Percentiles rank a stretch among this genome's conserved stretches.
These are phyloP conservation scores for Wickerhamiella azyma DNA, from an alignment of 805 yeast genomes.

Conservation along the genomic window DNA sequence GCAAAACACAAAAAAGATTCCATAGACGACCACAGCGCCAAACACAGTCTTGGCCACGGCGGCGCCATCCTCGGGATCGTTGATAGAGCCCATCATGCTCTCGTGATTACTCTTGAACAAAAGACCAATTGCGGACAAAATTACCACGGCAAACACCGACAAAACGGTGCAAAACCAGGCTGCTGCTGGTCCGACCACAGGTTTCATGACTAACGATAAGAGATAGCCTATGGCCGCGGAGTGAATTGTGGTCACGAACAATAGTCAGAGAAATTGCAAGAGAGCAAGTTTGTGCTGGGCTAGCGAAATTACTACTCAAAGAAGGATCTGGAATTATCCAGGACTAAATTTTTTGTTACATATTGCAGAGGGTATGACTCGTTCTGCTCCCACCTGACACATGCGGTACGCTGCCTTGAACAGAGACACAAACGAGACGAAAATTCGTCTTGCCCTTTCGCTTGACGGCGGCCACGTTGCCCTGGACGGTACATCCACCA, in stretches of 20 bases:
- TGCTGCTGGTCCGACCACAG: constrained; percentile 44
- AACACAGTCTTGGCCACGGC: constrained; percentile 87
- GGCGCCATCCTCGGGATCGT: constrained; percentile 84
- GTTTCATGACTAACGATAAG: constrained; percentile 2
- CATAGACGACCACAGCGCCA: constrained; percentile 77
- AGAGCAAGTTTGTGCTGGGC: neutral
- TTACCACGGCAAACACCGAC: constrained; percentile 84
- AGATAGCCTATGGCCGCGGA: too few species aligned
- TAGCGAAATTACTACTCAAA: too few species aligned
- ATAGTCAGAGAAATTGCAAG: neutral
- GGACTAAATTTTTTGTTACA: too few species aligned
- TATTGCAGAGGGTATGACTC: too few species aligned
- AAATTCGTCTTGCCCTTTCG: constrained; percentile 70
- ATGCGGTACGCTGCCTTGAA: constrained; percentile 34
- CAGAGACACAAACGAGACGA: constrained; percentile 85
- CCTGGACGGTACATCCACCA: constrained; percentile 37
- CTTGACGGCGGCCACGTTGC: constrained; percentile 74
- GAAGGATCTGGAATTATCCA: neutral
- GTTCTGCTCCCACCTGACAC: neutral
- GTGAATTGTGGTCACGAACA: too few species aligned
- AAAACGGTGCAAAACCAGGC: constrained; percentile 94
- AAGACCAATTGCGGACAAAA: constrained; percentile 70
- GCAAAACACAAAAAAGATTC: constrained; percentile 71
- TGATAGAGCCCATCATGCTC: constrained; percentile 81
- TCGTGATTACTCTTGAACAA: constrained; percentile 73